Base-by-base conservation (phyloP, 192 early-diverging fungal genomes). In the Pilaira anomala region DNA sequence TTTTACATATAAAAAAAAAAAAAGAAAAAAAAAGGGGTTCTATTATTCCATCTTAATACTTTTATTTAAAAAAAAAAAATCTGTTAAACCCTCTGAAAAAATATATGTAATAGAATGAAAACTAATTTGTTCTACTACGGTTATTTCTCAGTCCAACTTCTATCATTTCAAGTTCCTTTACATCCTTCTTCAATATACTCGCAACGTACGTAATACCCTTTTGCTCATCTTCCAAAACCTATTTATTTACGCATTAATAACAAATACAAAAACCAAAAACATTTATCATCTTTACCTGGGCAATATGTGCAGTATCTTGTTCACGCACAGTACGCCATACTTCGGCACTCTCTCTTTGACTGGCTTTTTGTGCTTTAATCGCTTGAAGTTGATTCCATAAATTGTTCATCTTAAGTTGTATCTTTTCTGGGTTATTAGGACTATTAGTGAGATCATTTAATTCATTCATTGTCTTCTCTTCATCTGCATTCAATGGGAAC, bases 351-450 rank as follows among this genome's bases (percentile, higher is more conserved):
- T 41, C 42, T 21, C 16, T 45, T 39, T 21, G 29, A 0, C 12
- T n/a, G 24, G 8, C 26, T 44, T 68, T 61, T 18, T 61, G 68
- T 26, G 67, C 83, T 65, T 89, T 87, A 1, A 91, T 78, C 63
- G 80, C 72, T 57, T 91, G 86, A 33, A 89, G 68, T 48, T 87
- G 78, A n/a, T 88, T 86, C 82, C 87, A 88, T n/a, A 94, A 80
- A 54, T 92, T 91, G 22, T 86, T 85, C n/a, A 95, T 72, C 58
- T 90, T 76, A 49, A 86, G 62, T 87, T 81, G 65, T 89, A 91
- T 48, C 83, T 82, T 11, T 85, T 83, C 16, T 85, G 91, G 60
- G 14, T 49, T 30, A 28, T 63, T 33, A 36, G 92, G 74, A 44
- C 92, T 85, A 29, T 80, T 75, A 54, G 84, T 66, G 66, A 94